Evolutionary conservation across 345 rosid genomes (phyloP), one percentile per base, ranked within the genome.

Genomic region (Gynandropsis gynandra): DNA sequence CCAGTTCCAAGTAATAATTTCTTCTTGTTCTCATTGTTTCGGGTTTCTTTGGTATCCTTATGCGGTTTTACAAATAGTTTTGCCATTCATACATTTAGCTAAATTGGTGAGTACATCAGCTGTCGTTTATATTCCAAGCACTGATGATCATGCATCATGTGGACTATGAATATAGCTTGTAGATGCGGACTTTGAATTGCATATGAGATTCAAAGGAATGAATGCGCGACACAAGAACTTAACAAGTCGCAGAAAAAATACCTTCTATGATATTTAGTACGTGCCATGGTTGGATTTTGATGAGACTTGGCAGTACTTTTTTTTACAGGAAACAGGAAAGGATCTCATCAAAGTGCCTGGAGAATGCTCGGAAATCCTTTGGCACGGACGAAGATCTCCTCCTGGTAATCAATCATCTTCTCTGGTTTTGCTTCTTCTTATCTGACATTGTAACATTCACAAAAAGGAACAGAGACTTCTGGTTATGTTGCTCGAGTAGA

Each of bases 351-450:
- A 80, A 75, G 54, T 76, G 80, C 59, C 68, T 82, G 1, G 87
- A 80, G 65, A 83, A 81, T 68, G 93, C 93, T 18, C 74, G 81
- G 24, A 80, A 78, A 58, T 77, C 87, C 13, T 83, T 69, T 46
- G 89, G 95, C 16, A 86, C 95, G 2, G 95, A 86, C 7, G 95
- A 86, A 71, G 95, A 86, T 77, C 81, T 86, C 71, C 80, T 82
- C 50, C 47, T 83, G 85, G 95, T 86, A 78, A 76, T 45, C 41
- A 16, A 17, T 45, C 33, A 32, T 44, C 44, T 45, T 36, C 24
- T 8, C 50, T 2, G 50, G 29, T 24, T 24, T 24, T 24, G 5
- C 29, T 24, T 24, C 29, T 24, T 24, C 29, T 2, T 24, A 24
- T 24, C 29, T 24, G 29, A 24, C 29, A 5, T 24, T 24, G n/a